phyloP scores from a whole-genome alignment of 441 rosid species.

The Bruguiera hainesii region DNA sequence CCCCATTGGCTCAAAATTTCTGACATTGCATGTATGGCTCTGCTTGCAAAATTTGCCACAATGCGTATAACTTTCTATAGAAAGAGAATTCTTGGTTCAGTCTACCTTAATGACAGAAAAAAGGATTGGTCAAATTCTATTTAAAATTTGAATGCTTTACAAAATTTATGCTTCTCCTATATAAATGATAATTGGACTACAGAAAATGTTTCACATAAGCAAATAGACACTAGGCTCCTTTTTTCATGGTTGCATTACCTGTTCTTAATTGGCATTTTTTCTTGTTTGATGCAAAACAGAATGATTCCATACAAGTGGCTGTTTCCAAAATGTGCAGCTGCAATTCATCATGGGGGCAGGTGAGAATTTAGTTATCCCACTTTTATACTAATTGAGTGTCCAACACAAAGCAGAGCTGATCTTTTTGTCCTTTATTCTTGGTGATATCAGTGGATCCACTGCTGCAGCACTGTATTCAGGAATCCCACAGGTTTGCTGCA shows the following conservation, averaged over 20 bases:
- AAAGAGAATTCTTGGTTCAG: too few relatives aligned
- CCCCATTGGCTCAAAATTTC: neutral
- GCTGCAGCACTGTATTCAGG: slow-evolving; percentile 86
- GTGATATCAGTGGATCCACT: slow-evolving; percentile 65
- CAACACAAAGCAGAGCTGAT: slow-evolving; percentile 19
- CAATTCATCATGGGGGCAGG: slow-evolving; percentile 98
- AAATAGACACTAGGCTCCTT: neutral
- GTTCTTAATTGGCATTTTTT: slow-evolving; percentile 16
- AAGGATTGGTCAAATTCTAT: too few relatives aligned
- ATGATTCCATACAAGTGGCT: slow-evolving; percentile 71
- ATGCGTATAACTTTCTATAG: too few relatives aligned
- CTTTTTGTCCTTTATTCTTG: slow-evolving; percentile 13
- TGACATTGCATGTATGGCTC: neutral
- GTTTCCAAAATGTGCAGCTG: slow-evolving; percentile 66
- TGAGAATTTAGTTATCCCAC: slow-evolving; percentile 24
- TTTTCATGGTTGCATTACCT: neutral
- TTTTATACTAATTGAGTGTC: slow-evolving; percentile 7
- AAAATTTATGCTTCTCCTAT: neutral
- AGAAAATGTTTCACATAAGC: neutral
- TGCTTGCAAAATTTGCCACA: too few relatives aligned
- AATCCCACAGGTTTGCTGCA: slow-evolving; percentile 73
- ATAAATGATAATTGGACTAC: neutral
- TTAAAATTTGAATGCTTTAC: too few relatives aligned
- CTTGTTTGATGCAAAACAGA: slow-evolving; percentile 34
- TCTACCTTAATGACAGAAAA: too few relatives aligned